Percentiles rank a stretch among this genome's conserved stretches.
Evolutionary conservation across 2,329 filamentous ascomycete species (phyloP).

Genomic region (Daldinia sp.): DNA sequence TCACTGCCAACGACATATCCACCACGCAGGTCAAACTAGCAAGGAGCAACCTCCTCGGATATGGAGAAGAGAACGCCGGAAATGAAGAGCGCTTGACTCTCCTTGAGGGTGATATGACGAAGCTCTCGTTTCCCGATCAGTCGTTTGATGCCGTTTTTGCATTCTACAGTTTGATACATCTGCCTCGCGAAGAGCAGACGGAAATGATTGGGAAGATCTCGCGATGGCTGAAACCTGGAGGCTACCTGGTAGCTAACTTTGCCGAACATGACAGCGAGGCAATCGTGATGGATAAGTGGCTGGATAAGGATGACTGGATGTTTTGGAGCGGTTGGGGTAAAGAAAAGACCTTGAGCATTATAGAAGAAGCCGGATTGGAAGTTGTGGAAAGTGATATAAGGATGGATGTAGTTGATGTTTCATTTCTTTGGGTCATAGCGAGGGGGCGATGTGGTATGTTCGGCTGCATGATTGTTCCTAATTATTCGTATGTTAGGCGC

Average conservation of each 20-base stretch:
- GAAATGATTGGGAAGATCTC: constrained; percentile 59
- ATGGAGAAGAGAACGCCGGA: constrained; percentile 10
- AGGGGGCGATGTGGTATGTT: not conserved
- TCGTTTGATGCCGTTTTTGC: constrained; percentile 63
- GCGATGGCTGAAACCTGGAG: constrained; percentile 64
- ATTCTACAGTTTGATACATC: constrained; percentile 68
- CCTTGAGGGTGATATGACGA: constrained; percentile 56
- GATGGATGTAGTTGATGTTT: not conserved
- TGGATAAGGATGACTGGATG: constrained; percentile 58
- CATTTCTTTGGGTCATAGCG: constrained; percentile 1
- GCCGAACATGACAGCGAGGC: constrained; percentile 48
- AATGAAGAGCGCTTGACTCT: constrained; percentile 45
- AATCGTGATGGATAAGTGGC: constrained; percentile 53
- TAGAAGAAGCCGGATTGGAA: constrained; percentile 42
- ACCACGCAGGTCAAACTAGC: not conserved
- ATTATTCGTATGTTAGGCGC: constrained; percentile 33
- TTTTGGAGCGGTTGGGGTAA: constrained; percentile 58
- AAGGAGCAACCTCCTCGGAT: not conserved
- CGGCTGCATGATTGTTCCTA: not conserved
- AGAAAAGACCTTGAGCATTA: constrained; percentile 50
- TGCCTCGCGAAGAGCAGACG: constrained; percentile 64
- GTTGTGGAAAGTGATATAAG: not conserved
- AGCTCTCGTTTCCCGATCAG: constrained; percentile 47
- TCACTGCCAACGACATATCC: not conserved
- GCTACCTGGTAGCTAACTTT: constrained; percentile 63